Percentiles rank a stretch among this genome's conserved stretches.
Evolutionary conservation across 805 yeast species (phyloP).

Genomic region (Naumovozyma baii): DNA sequence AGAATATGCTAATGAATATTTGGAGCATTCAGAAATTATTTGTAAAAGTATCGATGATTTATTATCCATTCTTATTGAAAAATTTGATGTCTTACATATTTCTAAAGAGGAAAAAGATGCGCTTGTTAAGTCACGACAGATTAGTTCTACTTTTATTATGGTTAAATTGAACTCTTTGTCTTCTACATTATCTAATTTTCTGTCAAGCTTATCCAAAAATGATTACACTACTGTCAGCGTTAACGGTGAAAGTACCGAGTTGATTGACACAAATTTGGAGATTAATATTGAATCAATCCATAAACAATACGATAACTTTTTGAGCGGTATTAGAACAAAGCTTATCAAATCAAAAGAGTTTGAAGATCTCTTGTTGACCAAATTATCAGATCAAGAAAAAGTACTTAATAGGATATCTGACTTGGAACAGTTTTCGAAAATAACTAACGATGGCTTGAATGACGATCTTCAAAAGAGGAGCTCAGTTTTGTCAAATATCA

Average conservation of each 20-base stretch:
- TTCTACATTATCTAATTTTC: conserved; percentile 6
- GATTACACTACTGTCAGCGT: conserved; percentile 6
- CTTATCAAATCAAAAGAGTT: conserved; percentile 13
- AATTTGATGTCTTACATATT: conserved; percentile 1
- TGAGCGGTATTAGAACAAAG: conserved; percentile 18
- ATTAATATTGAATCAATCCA: conserved; percentile 23
- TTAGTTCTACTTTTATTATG: conserved; percentile 20
- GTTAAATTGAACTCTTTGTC: conserved; percentile 24
- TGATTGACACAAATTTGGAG: conserved; percentile 19
- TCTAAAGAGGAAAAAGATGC: conserved; percentile 14
- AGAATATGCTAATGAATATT: conserved; percentile 23
- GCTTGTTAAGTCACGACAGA: conserved; percentile 14
- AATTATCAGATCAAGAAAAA: conserved; percentile 17
- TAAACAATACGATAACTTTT: conserved; percentile 23
- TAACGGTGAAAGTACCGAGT: not conserved
- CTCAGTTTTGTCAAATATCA: not conserved
- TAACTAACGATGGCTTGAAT: not conserved
- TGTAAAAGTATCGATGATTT: conserved; percentile 17
- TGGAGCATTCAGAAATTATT: conserved; percentile 21
- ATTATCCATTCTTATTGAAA: conserved; percentile 3
- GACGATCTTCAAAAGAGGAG: not conserved
- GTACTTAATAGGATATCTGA: conserved; percentile 6
- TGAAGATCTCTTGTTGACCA: conserved; percentile 13
- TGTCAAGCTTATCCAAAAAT: not conserved
- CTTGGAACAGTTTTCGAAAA: not conserved